These are phyloP conservation scores for Crucibulum laeve DNA, from an alignment of 768 basidiomycete species.

Conservation along the genomic window DNA sequence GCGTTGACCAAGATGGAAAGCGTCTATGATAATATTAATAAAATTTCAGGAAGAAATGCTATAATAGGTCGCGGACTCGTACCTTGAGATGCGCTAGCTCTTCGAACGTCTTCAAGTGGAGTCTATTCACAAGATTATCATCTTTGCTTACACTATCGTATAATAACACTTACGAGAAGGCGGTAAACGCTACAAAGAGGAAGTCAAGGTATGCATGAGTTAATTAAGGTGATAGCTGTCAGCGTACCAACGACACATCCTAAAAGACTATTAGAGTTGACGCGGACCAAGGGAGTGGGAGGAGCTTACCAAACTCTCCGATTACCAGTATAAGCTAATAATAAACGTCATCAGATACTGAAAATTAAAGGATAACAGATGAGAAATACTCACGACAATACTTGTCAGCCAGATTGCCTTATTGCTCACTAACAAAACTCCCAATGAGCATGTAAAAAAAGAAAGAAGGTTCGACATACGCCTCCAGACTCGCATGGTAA, in stretches of 20 bases:
- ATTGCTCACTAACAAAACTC: conserved; percentile 34
- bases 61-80: neutral
- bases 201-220: neutral
- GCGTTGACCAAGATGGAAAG: conserved; percentile 42
- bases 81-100: conserved; percentile 34
- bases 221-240: neutral
- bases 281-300: neutral
- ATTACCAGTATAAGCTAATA: conserved; percentile 25
- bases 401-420: conserved; percentile 27
- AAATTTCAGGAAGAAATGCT: neutral
- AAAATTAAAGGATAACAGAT: neutral
- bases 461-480: conserved; percentile 23
- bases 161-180: conserved; percentile 25
- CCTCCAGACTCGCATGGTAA: conserved; percentile 39
- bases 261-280: conserved; percentile 3
- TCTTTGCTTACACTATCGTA: too few species aligned
- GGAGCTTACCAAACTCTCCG: conserved; percentile 34
- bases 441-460: conserved; percentile 1
- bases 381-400: conserved; percentile 23
- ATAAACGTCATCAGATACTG: neutral
- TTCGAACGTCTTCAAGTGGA: conserved; percentile 25
- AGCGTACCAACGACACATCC: conserved; percentile 27
- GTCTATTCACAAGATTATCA: conserved; percentile 15
- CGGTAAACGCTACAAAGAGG: conserved; percentile 23
- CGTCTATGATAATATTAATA: conserved; percentile 13